Base-by-base conservation (phyloP, 306 rosid species). In the Datisca glomerata region DNA sequence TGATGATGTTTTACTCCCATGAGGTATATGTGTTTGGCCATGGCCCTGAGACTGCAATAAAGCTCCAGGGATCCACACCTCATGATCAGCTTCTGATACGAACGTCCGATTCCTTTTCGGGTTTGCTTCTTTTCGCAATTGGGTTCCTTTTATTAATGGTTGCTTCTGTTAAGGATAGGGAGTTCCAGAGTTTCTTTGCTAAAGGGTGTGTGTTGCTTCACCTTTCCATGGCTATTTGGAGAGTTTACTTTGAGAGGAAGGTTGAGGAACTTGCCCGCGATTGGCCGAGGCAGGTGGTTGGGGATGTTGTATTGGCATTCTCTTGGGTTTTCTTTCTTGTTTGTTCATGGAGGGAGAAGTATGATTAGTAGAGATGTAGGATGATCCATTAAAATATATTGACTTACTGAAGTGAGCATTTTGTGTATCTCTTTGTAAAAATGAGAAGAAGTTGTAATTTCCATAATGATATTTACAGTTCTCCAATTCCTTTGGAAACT, bases 71-170 rank as follows among this genome's bases (percentile, higher is more conserved):
- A 20, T 89, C 98, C 57, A 84, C 95, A 24, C 84, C 81, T 10
- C 73, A 80, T 38, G 95, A 84, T 57, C 86, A 75, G 56, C 70
- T 89, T 19, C 45, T 89, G 67, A 61, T 89, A 4, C 67, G 18
- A 52, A 84, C 95, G 11, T 73, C 98, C 2, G 83, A 71, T 66
- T 89, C 95, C 20, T 89, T 89, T 56, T 89, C 98, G 9, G 93
- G 95, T 4, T 64, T 81, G 53, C 66, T 89, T 41, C 60, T 89
- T 33, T 75, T 89, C 60, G 45, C 73, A 12, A 48, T 89, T 18
- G 98, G 98, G 6, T 71, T 64, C 39, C 48, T 89, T 33, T 52
- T 89, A 16, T 80, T 80, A 68, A 89, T 80, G 98, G 78, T 78
- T 45, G 65, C 95, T 21, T 77, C 76, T 59, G 93, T 75, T 6